A percentile compares a stretch with the other conserved stretches of the same genome.
These are phyloP conservation scores for Pleurotus cornucopiae DNA, from an alignment of 768 basidiomycete species.

Conservation along the genomic window DNA sequence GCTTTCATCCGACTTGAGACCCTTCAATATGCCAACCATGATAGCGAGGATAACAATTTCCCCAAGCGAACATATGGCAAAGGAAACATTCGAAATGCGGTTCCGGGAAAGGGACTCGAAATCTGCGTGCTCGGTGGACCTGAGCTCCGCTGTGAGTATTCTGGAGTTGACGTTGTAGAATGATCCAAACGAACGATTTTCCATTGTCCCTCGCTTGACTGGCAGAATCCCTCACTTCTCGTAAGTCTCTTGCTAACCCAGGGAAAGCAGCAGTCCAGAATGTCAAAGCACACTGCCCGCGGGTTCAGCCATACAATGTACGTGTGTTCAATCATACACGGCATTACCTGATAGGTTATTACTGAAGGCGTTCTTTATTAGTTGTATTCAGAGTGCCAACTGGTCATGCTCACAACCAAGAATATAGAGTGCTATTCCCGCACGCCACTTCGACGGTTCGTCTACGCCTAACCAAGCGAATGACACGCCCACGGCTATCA, in stretches of 20 bases:
- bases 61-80: constrained; percentile 64
- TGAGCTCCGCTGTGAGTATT: constrained; percentile 13
- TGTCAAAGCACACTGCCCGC: constrained; percentile 54
- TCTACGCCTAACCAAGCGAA: constrained; percentile 79
- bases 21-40: constrained; percentile 75
- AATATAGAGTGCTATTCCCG: constrained; percentile 58
- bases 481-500: constrained; percentile 60
- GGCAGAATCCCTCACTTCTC: constrained; percentile 58
- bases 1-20: constrained; percentile 53
- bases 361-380: constrained; percentile 30
- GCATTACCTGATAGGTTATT: constrained; percentile 62
- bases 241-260: constrained; percentile 65
- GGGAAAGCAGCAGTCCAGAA: constrained; percentile 87
- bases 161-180: no score
- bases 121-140: constrained; percentile 45
- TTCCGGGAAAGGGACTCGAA: constrained; percentile 67
- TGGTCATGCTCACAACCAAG: constrained; percentile 46
- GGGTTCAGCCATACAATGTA: no score
- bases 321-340: no score
- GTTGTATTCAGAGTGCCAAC: background rate
- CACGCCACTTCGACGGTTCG: constrained; percentile 58
- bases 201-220: constrained; percentile 30
- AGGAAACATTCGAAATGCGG: constrained; percentile 72
- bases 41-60: constrained; percentile 67
- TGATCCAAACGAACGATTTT: constrained; percentile 38